Conservation (phyloP, 345 rosid genomes). For the Gossypium mustelinum region DNA sequence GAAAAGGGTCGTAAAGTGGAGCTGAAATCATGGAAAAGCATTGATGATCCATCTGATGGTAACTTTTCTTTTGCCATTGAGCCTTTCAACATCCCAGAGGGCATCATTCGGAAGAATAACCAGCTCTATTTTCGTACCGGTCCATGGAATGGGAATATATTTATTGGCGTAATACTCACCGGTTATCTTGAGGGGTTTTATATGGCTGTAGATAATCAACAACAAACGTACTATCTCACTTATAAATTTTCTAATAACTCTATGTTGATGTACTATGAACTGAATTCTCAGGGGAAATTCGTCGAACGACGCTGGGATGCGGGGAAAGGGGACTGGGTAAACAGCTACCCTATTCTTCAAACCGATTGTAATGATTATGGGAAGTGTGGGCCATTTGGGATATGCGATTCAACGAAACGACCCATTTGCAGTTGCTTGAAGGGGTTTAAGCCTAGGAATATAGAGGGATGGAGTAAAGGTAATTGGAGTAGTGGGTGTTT, state of each 20-base stretch:
- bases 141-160: constrained; percentile 55
- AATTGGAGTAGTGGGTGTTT: constrained; percentile 49
- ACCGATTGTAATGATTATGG: constrained; percentile 42
- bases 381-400: constrained; percentile 45
- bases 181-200: constrained; percentile 32
- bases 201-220: constrained; percentile 19
- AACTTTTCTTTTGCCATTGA: constrained; percentile 35
- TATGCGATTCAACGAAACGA: constrained; percentile 19
- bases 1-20: constrained; percentile 22
- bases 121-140: constrained; percentile 43
- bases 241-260: constrained; percentile 13
- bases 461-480: constrained; percentile 40
- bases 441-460: constrained; percentile 47
- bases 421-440: constrained; percentile 40
- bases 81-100: constrained; percentile 28
- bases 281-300: constrained; percentile 34
- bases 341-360: neutral
- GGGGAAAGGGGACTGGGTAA: constrained; percentile 19
- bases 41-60: constrained; percentile 55
- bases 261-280: neutral
- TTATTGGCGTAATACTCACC: constrained; percentile 32
- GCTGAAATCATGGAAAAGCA: constrained; percentile 47
- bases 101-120: constrained; percentile 38
- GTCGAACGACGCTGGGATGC: constrained; percentile 16
- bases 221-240: constrained; percentile 18